Conservation (phyloP, 2,329 filamentous ascomycete species). For the Rosellinia necatrix region DNA sequence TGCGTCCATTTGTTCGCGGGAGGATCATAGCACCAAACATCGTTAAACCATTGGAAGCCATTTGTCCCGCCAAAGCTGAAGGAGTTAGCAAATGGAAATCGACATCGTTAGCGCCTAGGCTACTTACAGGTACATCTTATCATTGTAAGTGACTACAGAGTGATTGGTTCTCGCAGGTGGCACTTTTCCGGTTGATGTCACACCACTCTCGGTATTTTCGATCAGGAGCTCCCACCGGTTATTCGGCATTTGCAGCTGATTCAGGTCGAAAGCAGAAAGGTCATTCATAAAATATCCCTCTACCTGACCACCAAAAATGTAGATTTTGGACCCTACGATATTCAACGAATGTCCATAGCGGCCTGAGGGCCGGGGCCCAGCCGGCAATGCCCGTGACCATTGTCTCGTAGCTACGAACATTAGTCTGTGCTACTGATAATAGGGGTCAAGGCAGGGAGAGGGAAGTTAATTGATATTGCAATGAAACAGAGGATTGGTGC, state of each 20-base stretch:
- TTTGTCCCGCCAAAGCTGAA: constrained; percentile 94
- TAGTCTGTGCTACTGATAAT: constrained; percentile 1
- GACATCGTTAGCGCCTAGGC: neutral
- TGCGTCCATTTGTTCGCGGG: constrained; percentile 81
- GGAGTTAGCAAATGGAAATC: constrained; percentile 2
- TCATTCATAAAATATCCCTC: constrained; percentile 99
- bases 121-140: constrained; percentile 91
- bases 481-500: constrained; percentile 44
- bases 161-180: constrained; percentile 95
- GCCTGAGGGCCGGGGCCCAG: constrained; percentile 82
- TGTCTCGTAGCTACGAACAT: constrained; percentile 79
- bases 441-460: constrained; percentile 8
- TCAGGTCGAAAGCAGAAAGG: constrained; percentile 90
- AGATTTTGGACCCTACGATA: constrained; percentile 95
- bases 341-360: constrained; percentile 96
- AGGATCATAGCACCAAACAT: constrained; percentile 96
- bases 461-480: neutral
- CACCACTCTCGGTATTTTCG: constrained; percentile 68
- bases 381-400: constrained; percentile 93
- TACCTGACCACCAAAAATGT: constrained; percentile 95
- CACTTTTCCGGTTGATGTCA: constrained; percentile 64
- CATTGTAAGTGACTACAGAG: constrained; percentile 86
- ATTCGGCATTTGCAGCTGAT: constrained; percentile 85
- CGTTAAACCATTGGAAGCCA: constrained; percentile 96
- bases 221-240: constrained; percentile 97